Conservation (phyloP, 2,329 filamentous ascomycete species). For the Trichophyton mentagrophytes region DNA sequence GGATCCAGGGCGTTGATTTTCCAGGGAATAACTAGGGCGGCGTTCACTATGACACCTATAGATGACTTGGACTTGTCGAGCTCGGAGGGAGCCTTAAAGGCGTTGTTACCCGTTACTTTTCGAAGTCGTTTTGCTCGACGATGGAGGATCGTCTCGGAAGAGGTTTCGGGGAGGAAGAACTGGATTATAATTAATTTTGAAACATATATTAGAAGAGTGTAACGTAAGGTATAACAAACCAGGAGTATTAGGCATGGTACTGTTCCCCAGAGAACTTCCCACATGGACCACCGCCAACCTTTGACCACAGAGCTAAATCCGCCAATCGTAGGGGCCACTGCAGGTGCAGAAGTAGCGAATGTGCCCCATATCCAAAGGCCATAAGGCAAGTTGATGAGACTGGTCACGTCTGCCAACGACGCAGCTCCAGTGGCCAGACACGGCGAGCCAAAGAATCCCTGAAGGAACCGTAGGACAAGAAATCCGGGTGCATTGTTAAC, state of each 20-base stretch:
- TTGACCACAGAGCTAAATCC: neutral
- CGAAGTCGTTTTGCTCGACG: conserved; percentile 11
- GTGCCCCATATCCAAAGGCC: conserved; percentile 17
- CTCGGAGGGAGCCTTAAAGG: conserved; percentile 9
- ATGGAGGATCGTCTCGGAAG: conserved; percentile 10
- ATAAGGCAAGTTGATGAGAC: neutral
- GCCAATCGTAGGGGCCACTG: neutral
- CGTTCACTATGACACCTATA: conserved; percentile 6
- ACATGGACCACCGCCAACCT: conserved; percentile 1
- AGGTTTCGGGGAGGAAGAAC: conserved; percentile 9
- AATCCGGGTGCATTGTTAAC: conserved; percentile 11
- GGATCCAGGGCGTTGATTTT: conserved; percentile 4
- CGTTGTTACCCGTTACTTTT: conserved; percentile 6
- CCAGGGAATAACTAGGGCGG: neutral
- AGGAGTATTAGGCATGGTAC: neutral
- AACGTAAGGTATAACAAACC: neutral
- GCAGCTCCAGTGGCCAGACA: conserved; percentile 5
- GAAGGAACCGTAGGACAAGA: conserved; percentile 11
- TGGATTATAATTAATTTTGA: neutral
- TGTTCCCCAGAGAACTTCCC: conserved; percentile 2
- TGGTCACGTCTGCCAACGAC: neutral
- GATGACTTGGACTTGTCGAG: conserved; percentile 17
- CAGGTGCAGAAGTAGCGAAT: neutral
- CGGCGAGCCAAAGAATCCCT: conserved; percentile 6
- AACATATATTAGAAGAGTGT: neutral